phyloP scores from a whole-genome alignment of 805 yeast genomes.

The Nakazawaea wyomingensis region DNA sequence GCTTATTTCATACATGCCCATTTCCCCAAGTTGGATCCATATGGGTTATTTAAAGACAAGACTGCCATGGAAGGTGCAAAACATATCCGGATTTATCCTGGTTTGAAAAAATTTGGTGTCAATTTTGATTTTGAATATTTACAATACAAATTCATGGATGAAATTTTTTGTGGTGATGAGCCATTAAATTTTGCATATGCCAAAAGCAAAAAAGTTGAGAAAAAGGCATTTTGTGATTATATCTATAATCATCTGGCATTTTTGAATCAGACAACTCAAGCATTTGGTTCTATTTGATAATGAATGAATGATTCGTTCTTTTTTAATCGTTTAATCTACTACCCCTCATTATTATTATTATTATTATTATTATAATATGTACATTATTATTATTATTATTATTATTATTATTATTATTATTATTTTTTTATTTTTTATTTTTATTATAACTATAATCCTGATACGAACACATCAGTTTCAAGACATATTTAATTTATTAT shows the following conservation, averaged over 20 bases:
- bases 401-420: too few species aligned
- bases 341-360: too few species aligned
- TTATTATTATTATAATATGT: too few species aligned
- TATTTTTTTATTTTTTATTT: too few species aligned
- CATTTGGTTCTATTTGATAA: not conserved
- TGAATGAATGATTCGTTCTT: too few species aligned
- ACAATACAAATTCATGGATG: constrained; percentile 52
- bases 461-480: too few species aligned
- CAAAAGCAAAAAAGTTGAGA: not conserved
- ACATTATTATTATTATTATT: too few species aligned
- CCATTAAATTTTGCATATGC: constrained; percentile 21
- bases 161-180: constrained; percentile 25
- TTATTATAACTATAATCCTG: too few species aligned
- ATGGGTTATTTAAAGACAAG: constrained; percentile 12
- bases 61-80: constrained; percentile 24
- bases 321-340: too few species aligned
- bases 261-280: constrained; percentile 23
- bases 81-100: constrained; percentile 28
- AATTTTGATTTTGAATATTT: constrained; percentile 54
- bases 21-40: constrained; percentile 50
- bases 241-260: constrained; percentile 39
- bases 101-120: constrained; percentile 21
- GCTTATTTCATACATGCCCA: constrained; percentile 47
- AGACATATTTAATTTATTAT: too few species aligned
- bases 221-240: constrained; percentile 41